Conservation (phyloP, 148 eudicot species). For the Rhododendron henanense region DNA sequence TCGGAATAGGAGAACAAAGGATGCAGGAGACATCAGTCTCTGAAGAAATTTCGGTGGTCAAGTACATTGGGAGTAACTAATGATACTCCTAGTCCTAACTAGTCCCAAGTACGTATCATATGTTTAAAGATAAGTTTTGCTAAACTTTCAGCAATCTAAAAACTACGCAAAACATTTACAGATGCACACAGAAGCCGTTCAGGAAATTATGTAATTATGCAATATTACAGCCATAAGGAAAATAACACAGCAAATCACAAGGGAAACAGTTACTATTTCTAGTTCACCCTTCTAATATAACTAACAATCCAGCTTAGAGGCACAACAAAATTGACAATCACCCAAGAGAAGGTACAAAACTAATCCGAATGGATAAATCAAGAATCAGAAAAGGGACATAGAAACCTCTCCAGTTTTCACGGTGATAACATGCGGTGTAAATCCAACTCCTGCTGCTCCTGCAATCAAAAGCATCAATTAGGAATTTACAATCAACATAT, state of each 20-base stretch:
- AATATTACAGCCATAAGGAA: not conserved
- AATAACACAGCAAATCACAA: not conserved
- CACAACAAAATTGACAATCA: not conserved
- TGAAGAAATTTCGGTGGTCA: not conserved
- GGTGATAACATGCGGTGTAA: slow-evolving; percentile 44
- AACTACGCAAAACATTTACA: not conserved
- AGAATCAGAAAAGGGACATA: not conserved
- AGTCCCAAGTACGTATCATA: not conserved
- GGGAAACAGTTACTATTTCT: not conserved
- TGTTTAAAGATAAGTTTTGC: not conserved
- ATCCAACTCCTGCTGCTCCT: slow-evolving; percentile 52
- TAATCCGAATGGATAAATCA: not conserved
- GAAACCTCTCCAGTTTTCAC: slow-evolving; percentile 54
- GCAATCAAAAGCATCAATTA: slow-evolving; percentile 13
- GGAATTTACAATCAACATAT: not conserved
- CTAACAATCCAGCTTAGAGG: not conserved
- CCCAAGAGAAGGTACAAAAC: not conserved
- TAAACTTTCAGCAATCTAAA: not conserved
- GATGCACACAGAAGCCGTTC: not conserved
- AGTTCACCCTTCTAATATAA: not conserved
- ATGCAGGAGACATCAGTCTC: not conserved
- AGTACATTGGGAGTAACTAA: not conserved
- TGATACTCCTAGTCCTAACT: no score
- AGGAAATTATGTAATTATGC: not conserved
- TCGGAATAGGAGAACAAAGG: not conserved